Conservation (phyloP, 2,329 filamentous ascomycete species). For the Neonectria ditissima region DNA sequence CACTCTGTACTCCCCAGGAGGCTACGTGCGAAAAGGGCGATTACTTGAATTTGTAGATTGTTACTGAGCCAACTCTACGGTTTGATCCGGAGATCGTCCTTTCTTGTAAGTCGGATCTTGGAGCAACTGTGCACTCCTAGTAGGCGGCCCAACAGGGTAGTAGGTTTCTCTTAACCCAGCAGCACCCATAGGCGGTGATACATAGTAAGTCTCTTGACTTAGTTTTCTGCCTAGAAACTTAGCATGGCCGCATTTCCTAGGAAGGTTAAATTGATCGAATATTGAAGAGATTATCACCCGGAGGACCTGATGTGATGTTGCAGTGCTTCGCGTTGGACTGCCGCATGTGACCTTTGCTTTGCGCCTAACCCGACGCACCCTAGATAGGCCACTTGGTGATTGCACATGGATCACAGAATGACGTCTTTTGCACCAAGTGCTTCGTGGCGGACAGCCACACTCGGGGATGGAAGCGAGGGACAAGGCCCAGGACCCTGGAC, state of each 20-base stretch:
- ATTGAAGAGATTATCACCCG: no score
- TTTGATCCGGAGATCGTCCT: not conserved
- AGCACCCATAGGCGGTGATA: no score
- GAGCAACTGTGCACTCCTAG: not conserved
- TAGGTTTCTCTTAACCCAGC: not conserved
- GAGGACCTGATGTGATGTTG: no score
- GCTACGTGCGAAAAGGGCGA: not conserved
- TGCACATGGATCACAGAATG: not conserved
- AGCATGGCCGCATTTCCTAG: no score
- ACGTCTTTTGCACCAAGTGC: not conserved
- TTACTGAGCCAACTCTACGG: not conserved
- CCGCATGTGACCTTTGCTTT: not conserved
- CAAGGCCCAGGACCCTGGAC: conserved; percentile 12
- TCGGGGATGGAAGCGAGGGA: conserved; percentile 14
- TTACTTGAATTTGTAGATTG: not conserved
- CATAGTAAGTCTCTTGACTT: no score
- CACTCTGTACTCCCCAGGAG: not conserved
- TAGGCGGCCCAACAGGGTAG: not conserved
- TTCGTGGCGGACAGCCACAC: conserved; percentile 1
- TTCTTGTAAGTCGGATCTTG: no score
- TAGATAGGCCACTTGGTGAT: not conserved
- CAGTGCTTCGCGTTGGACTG: no score
- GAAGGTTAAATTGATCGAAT: no score
- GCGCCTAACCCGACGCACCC: not conserved
- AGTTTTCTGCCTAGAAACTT: no score